Base-by-base conservation (phyloP, 2,329 filamentous ascomycete species). In the Calonectria leucothoes region DNA sequence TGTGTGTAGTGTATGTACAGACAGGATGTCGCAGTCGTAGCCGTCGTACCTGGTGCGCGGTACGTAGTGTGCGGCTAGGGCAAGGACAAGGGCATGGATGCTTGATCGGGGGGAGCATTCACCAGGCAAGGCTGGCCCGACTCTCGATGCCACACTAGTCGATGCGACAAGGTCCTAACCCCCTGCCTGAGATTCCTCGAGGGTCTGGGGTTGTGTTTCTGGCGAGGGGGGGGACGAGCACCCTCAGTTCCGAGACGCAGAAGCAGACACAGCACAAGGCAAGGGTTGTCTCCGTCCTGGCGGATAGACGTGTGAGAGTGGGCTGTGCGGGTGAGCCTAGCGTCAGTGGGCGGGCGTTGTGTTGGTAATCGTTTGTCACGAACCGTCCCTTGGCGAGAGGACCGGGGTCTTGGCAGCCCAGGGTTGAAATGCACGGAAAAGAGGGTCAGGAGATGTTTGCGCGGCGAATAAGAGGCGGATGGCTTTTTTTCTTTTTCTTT, bases 171-270 rank as follows among this genome's bases (percentile, higher is more conserved):
- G 37, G 45, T 48, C 52, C 25, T 48, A 59, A 64, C 25, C 64
- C 55, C 70, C 65, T 72, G 48, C 57, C 45, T 8, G 57, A 51
- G 55, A 55, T 48, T 57, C 23, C 65, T 69, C 57, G 45, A 72
- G 65, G 65, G 29, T 68, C 65, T 51, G 64, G 64, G 64, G 70
- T 68, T 68, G 17, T 51, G 69, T 72, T 49, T 72, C 65, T 52
- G 64, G 27, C 39, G 29, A 67, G 51, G 64, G 69, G 39, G 49
- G 39, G 31, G 55, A 33, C 23, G 42, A 49, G 48, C 29, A 33
- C 27, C 35, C 42, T 51, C 42, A 27, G 51, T 55, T 55, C 49
- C 69, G 37, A 66, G 37, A 63, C 59, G 55, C 55, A 59, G 55
- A 27, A 11, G 55, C 55, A 59, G 33, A 35, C 33, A 35, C 55